A percentile compares a stretch with the other conserved stretches of the same genome.
Conservation (phyloP, 805 yeast genomes). For the Pichia pseudocactophila region DNA sequence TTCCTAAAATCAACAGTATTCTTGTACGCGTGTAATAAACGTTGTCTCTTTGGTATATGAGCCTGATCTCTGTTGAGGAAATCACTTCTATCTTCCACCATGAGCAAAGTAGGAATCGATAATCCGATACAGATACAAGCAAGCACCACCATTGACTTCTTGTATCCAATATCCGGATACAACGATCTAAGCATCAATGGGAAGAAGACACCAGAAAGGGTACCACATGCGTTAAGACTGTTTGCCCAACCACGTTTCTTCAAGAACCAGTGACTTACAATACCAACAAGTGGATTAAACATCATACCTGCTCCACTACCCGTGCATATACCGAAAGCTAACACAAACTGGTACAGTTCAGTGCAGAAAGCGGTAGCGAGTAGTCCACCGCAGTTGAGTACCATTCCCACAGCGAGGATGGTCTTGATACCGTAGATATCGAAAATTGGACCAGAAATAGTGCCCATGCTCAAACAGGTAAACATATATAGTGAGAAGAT, state of each 20-base stretch:
- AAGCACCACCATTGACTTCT: slow-evolving; percentile 45
- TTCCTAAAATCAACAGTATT: slow-evolving; percentile 32
- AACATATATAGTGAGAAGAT: slow-evolving; percentile 53
- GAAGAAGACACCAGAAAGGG: slow-evolving; percentile 43
- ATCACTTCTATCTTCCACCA: slow-evolving; percentile 36
- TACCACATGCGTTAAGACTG: slow-evolving; percentile 42
- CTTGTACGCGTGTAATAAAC: slow-evolving; percentile 11
- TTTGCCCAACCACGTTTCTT: slow-evolving; percentile 49
- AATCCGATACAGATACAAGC: slow-evolving; percentile 39
- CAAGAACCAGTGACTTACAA: slow-evolving; percentile 59
- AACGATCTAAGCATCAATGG: slow-evolving; percentile 45
- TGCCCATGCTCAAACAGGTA: slow-evolving; percentile 36
- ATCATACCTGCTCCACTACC: slow-evolving; percentile 57
- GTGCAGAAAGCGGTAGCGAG: slow-evolving; percentile 36
- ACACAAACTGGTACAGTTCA: slow-evolving; percentile 50
- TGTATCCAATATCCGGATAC: slow-evolving; percentile 40
- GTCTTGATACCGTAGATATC: slow-evolving; percentile 49
- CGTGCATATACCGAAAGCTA: slow-evolving; percentile 47
- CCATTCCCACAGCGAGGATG: slow-evolving; percentile 45
- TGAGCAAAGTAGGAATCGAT: slow-evolving; percentile 26
- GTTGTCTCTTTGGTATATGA: slow-evolving; percentile 12
- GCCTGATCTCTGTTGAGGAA: slow-evolving; percentile 19
- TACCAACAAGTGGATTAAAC: slow-evolving; percentile 54
- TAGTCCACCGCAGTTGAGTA: slow-evolving; percentile 17
- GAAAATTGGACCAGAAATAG: slow-evolving; percentile 40